phyloP scores from a whole-genome alignment of 148 eudicot species.

The Camellia lanceoleosa region DNA sequence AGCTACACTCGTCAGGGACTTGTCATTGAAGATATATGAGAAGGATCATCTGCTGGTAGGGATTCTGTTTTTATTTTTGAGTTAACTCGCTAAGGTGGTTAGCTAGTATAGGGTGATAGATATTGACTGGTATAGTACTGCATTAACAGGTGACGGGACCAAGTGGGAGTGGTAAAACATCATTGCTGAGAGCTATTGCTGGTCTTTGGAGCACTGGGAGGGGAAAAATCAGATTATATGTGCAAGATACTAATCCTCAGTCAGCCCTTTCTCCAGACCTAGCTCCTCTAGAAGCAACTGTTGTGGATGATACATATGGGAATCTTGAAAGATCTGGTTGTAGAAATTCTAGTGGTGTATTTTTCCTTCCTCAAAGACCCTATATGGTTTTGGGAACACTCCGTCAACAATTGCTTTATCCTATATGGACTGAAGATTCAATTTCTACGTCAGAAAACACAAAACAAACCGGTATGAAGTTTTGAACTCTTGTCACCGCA shows the following conservation, averaged over 20 bases:
- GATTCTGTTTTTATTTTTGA: conserved; percentile 16
- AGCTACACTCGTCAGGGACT: conserved; percentile 60
- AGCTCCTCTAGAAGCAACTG: conserved; percentile 20
- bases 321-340: conserved; percentile 25
- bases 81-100: conserved; percentile 11
- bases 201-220: conserved; percentile 90
- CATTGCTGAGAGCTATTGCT: conserved; percentile 92
- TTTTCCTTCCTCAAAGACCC: conserved; percentile 96
- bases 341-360: conserved; percentile 57
- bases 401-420: conserved; percentile 95
- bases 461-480: conserved; percentile 51
- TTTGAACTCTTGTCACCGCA: neutral
- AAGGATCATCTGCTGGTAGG: conserved; percentile 79
- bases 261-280: conserved; percentile 20
- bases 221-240: conserved; percentile 69
- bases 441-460: conserved; percentile 31
- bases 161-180: conserved; percentile 96
- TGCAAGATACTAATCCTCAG: conserved; percentile 30
- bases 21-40: conserved; percentile 65
- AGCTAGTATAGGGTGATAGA: conserved; percentile 1
- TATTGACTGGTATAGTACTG: conserved; percentile 17
- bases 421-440: conserved; percentile 66
- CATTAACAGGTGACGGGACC: conserved; percentile 78
- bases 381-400: conserved; percentile 98
- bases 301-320: conserved; percentile 19